Evolutionary conservation across 805 yeast genomes (phyloP), one percentile per base, ranked within the genome.

Genomic region (Metschnikowia koreensis): DNA sequence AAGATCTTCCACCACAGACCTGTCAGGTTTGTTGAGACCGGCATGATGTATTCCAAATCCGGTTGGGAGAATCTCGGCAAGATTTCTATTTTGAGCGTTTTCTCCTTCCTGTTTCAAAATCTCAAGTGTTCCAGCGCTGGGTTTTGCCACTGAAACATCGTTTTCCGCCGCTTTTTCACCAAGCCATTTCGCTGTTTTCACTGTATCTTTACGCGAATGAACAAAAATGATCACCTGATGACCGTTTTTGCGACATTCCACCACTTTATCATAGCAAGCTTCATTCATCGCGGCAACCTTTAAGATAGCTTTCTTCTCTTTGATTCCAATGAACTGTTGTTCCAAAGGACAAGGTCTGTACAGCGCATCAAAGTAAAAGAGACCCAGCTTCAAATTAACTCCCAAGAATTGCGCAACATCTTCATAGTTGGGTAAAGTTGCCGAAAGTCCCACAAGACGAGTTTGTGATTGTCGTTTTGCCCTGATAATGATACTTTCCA

Each of bases 41-140:
- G 97, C 97, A 76, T 91, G 97, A 70, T 91, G 97, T 38, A 90
- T 79, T 13, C 94, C 97, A 62, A 91, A 81, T 0, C 97, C 97
- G 37, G 76, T 70, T 0, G 85, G 83, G 1, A 90, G 59, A 1
- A 89, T 69, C 16, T 80, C 83, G 48, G 81, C 79, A 36, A 91
- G 64, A 5, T 80, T 81, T 29, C 74, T 66, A 61, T 82, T 82
- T 29, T 74, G 71, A 48, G 82, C 79, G 17, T 70, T 68, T 45
- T 79, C 86, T 0, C 88, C 73, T 66, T 90, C 96, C 41, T 80
- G 74, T 36, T 70, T 72, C 50, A 91, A 69, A 40, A 89, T 82
- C 60, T 86, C 91, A 37, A 68, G 68, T 1, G 86, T 77, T 1
- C 89, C 89, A 1, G 74, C 71, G 38, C 80, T 83, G 11, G 44